These are phyloP conservation scores for Oryza punctata DNA, from an alignment of 176 grass and related monocot genomes.

Conservation along the genomic window DNA sequence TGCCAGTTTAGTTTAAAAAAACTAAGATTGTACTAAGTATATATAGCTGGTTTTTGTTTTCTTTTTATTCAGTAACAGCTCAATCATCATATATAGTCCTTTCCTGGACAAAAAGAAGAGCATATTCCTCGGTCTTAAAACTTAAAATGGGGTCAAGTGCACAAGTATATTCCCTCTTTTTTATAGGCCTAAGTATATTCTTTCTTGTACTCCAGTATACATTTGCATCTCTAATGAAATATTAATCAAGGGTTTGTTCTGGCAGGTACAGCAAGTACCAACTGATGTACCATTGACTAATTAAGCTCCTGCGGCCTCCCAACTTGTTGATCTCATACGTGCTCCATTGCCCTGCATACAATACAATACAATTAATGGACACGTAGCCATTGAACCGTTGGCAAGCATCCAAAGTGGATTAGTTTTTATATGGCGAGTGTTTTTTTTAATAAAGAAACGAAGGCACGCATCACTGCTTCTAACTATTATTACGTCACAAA, in stretches of 20 bases:
- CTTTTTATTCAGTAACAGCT: background rate
- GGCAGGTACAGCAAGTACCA: background rate
- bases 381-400: background rate
- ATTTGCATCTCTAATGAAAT: background rate
- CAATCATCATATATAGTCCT: background rate
- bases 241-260: background rate
- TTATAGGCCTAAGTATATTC: background rate
- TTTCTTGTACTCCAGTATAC: background rate
- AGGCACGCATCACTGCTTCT: background rate
- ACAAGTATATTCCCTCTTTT: background rate
- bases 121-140: background rate
- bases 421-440: background rate
- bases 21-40: no score
- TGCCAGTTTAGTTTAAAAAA: no score
- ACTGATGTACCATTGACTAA: background rate
- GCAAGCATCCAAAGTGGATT: background rate
- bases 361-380: no score
- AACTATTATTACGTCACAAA: no score
- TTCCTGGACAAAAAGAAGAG: background rate
- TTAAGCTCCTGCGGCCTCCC: background rate
- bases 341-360: background rate
- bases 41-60: background rate
- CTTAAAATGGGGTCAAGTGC: no score
- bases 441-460: background rate
- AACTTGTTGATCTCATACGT: background rate